Conservation (phyloP, 805 yeast species). For the Millerago galiae region DNA sequence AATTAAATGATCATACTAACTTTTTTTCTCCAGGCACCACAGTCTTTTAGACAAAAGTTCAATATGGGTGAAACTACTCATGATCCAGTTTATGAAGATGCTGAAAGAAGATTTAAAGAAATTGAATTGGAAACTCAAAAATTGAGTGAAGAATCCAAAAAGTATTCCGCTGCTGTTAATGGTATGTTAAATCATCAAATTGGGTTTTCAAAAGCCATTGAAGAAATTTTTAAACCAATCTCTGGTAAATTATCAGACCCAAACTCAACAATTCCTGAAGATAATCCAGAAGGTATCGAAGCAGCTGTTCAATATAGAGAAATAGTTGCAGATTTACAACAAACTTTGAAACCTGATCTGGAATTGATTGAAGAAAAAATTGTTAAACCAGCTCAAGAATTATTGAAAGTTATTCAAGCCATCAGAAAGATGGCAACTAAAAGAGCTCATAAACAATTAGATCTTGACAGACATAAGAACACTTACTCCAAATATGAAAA, state of each 20-base stretch:
- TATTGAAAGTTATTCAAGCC: slow-evolving; percentile 70
- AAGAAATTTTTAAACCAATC: slow-evolving; percentile 93
- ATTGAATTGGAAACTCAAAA: slow-evolving; percentile 85
- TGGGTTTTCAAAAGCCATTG: slow-evolving; percentile 92
- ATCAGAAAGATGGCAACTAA: slow-evolving; percentile 93
- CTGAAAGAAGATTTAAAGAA: slow-evolving; percentile 93
- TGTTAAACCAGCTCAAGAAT: slow-evolving; percentile 86
- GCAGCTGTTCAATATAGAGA: slow-evolving; percentile 91
- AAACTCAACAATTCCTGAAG: slow-evolving; percentile 77
- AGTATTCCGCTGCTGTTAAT: slow-evolving; percentile 86
- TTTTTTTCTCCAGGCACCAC: slow-evolving; percentile 57
- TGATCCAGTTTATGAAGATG: slow-evolving; percentile 90
- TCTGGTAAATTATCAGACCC: slow-evolving; percentile 91
- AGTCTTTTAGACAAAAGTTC: slow-evolving; percentile 80
- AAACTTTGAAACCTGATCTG: slow-evolving; percentile 83
- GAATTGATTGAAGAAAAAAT: slow-evolving; percentile 87
- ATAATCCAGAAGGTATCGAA: slow-evolving; percentile 92
- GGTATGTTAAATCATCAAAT: slow-evolving; percentile 92
- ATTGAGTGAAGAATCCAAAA: slow-evolving; percentile 80
- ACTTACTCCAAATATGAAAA: slow-evolving; percentile 65
- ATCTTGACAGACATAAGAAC: slow-evolving; percentile 79
- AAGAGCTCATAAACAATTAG: slow-evolving; percentile 92
- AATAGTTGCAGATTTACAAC: slow-evolving; percentile 80
- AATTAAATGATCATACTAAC: background rate
- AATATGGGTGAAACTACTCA: slow-evolving; percentile 76